phyloP scores from a whole-genome alignment of 805 yeast genomes.

The Kodamaea leandrae region DNA sequence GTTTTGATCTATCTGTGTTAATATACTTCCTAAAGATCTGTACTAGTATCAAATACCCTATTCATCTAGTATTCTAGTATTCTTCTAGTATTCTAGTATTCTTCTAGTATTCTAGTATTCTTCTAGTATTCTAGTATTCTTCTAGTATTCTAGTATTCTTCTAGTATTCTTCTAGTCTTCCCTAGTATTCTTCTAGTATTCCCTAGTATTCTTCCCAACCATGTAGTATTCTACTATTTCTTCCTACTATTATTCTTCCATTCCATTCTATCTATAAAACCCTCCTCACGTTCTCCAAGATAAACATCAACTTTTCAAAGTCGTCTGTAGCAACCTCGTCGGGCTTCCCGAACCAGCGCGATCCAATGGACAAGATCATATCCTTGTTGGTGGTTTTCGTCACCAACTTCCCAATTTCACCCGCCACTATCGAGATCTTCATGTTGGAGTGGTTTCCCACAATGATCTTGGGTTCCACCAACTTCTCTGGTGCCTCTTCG shows the following conservation, averaged over 20 bases:
- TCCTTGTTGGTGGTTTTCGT: constrained; percentile 31
- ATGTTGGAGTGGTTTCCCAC: constrained; percentile 48
- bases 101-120: too few species aligned
- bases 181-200: too few species aligned
- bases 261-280: not conserved
- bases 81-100: too few species aligned
- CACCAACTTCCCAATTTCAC: constrained; percentile 47
- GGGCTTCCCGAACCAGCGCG: constrained; percentile 45
- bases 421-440: constrained; percentile 47
- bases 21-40: not conserved
- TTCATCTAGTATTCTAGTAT: not conserved
- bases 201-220: too few species aligned
- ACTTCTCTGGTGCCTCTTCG: constrained; percentile 8
- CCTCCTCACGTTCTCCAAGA: constrained; percentile 29
- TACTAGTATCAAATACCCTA: not conserved
- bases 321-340: constrained; percentile 31
- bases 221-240: too few species aligned
- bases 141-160: too few species aligned
- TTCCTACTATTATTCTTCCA: too few species aligned
- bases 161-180: too few species aligned
- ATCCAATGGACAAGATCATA: constrained; percentile 44
- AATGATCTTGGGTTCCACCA: constrained; percentile 43
- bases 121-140: too few species aligned
- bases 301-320: constrained; percentile 45
- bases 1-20: not conserved